Evolutionary conservation across 2,329 filamentous ascomycete genomes (phyloP), one percentile per base, ranked within the genome.

Genomic region (Elsinoe fawcettii): DNA sequence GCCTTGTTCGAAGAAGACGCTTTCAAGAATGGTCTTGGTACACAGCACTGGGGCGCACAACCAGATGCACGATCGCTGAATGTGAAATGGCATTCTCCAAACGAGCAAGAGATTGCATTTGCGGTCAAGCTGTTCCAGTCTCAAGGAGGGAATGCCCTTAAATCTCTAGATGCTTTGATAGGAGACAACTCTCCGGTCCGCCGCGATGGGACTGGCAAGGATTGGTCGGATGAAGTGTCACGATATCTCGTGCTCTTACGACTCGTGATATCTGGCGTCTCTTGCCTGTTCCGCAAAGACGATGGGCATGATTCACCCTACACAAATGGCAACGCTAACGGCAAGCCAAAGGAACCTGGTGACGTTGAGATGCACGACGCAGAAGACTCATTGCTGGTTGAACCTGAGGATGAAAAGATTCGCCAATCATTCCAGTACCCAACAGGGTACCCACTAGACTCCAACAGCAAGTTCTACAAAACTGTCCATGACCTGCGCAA

Each of bases 211-310:
- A 96, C 92, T 69, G 95, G 95, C 64, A 99, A 97, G 72, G 92
- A 96, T 66, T 99, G 93, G 93, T 96, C 92, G 0, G 93, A 99
- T 69, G 95, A 99, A 69, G 86, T 97, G 25, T 92, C 90, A 1
- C 80, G 93, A 57, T 90, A 96, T 63, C 79, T 99, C 58, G 88
- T 92, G 11, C 85, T 96, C 54, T 77, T 99, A 12, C 81, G 92
- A 27, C 79, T 99, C n/a, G 83, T 96, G 44, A 83, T 95, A 23
- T 95, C 92, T 2, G 93, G 93, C 55, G 85, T 96, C 58, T 91
- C 92, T 6, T 85, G 88, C 1, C 77, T 99, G 9, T 97, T 99
- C 67, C 90, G 96, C 66, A 85, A 90, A 4, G 70, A 75, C 32
- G 69, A 77, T 60, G 68, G 70, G 34, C 71, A 70, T 18, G 66